These are phyloP conservation scores for Penicillium psychrosexuale DNA, from an alignment of 2,329 filamentous ascomycete genomes.

Conservation along the genomic window DNA sequence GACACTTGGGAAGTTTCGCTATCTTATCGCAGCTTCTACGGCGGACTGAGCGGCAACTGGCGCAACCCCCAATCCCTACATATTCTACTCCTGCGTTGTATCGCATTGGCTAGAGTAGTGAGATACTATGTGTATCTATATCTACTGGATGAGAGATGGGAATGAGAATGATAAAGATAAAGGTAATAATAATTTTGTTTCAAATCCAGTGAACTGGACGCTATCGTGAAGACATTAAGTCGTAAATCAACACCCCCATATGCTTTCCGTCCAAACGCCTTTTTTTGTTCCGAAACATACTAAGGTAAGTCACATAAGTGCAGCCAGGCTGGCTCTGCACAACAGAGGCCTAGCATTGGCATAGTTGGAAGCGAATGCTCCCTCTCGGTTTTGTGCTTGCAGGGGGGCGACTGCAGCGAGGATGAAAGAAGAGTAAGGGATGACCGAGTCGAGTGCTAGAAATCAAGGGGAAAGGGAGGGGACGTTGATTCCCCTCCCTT, in stretches of 20 bases:
- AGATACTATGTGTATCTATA: background rate
- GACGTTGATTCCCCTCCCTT: background rate
- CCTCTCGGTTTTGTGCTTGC: background rate
- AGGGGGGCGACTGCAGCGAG: slow-evolving; percentile 4
- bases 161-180: background rate
- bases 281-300: slow-evolving; percentile 1
- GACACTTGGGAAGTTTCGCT: slow-evolving; percentile 31
- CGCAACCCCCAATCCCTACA: slow-evolving; percentile 15
- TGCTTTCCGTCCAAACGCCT: slow-evolving; percentile 7
- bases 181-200: slow-evolving; percentile 3
- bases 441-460: background rate
- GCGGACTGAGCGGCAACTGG: slow-evolving; percentile 31
- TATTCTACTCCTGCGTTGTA: background rate
- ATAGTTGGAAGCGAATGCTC: background rate
- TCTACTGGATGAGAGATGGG: background rate
- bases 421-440: background rate
- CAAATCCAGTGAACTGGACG: background rate
- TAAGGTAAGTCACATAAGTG: slow-evolving; percentile 2
- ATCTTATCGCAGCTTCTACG: slow-evolving; percentile 29
- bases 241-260: slow-evolving; percentile 12
- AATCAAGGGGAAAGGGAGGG: background rate
- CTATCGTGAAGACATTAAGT: slow-evolving; percentile 10
- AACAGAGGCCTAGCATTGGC: background rate
- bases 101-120: background rate
- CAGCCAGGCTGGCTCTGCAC: slow-evolving; percentile 7